Percentiles rank a stretch among this genome's conserved stretches.
Conservation (phyloP, 345 rosid species). For the Sisymbrium irio region DNA sequence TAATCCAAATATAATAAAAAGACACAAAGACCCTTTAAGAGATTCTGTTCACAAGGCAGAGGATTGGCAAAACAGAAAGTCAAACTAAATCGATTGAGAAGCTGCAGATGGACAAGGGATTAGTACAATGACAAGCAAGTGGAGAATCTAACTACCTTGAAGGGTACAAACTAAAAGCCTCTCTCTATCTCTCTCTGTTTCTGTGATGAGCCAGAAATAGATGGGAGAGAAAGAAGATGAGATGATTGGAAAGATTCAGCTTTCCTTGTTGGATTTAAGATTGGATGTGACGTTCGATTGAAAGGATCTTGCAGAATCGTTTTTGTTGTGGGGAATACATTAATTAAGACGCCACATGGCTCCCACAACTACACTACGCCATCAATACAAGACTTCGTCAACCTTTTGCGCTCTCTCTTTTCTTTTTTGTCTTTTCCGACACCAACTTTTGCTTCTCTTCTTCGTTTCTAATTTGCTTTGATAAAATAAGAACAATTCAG, state of each 20-base stretch:
- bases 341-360: constrained; percentile 24
- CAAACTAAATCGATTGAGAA: constrained; percentile 3
- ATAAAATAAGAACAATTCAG: neutral
- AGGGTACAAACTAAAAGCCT: neutral
- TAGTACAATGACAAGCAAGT: neutral
- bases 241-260: neutral
- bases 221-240: neutral
- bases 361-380: neutral
- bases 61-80: constrained; percentile 4
- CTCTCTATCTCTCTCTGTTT: neutral
- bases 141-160: constrained; percentile 7
- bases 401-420: neutral
- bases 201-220: neutral
- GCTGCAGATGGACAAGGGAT: neutral
- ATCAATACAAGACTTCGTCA: neutral
- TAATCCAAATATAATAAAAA: neutral
- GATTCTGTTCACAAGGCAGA: neutral
- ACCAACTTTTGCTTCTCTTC: neutral
- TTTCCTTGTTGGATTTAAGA: constrained; percentile 22
- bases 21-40: neutral
- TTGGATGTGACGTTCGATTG: constrained; percentile 8
- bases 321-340: neutral
- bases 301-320: neutral
- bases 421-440: neutral
- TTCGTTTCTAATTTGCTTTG: neutral